Conservation (phyloP, 78 protist genomes). For the Anaeramoeba ignava region DNA sequence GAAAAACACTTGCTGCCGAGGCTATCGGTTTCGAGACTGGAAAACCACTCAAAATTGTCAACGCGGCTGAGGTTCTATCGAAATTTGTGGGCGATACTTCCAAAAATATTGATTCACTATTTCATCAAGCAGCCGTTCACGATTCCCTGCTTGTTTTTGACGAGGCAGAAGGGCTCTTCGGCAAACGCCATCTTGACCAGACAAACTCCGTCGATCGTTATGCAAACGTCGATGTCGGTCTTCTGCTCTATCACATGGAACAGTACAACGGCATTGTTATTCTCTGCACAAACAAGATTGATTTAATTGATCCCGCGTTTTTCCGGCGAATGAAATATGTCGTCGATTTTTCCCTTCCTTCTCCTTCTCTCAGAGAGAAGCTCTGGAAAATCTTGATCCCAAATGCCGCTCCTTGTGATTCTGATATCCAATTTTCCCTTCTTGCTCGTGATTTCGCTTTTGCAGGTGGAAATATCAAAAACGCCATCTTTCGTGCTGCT, state of each 20-base stretch:
- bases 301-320: not conserved
- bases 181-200: not conserved
- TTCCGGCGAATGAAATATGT: not conserved
- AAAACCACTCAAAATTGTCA: slow-evolving; percentile 18
- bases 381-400: not conserved
- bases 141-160: slow-evolving; percentile 43
- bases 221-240: slow-evolving; percentile 4
- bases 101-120: slow-evolving; percentile 30
- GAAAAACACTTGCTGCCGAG: slow-evolving; percentile 43
- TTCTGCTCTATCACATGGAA: slow-evolving; percentile 40
- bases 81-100: slow-evolving; percentile 29
- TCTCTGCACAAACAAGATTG: not conserved
- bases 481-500: too few relatives aligned
- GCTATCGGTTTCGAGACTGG: slow-evolving; percentile 46
- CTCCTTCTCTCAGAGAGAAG: not conserved
- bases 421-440: not conserved
- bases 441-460: not conserved
- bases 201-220: slow-evolving; percentile 14
- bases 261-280: slow-evolving; percentile 33
- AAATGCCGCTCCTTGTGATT: not conserved
- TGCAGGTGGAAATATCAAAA: not conserved
- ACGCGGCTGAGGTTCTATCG: slow-evolving; percentile 19
- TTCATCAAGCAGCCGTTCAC: slow-evolving; percentile 22
- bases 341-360: not conserved
- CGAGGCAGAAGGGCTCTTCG: slow-evolving; percentile 34